These are phyloP conservation scores for Nicotiana tomentosiformis DNA, from an alignment of 257 asterid genomes.

Conservation along the genomic window DNA sequence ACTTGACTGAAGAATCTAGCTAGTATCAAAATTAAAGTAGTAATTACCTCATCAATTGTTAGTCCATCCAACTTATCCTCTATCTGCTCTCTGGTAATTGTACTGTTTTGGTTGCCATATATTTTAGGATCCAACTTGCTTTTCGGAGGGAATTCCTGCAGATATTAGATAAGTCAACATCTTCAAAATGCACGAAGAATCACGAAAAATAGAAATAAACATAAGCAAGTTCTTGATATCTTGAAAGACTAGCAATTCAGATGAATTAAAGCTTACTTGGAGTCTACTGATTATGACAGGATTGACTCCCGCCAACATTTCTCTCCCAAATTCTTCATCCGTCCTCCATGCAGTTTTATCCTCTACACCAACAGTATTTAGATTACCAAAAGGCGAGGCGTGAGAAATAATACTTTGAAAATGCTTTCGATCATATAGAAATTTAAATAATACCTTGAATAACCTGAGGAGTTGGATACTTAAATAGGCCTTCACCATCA, in stretches of 20 bases:
- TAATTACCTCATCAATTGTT: conserved; percentile 14
- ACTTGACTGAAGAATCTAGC: background rate
- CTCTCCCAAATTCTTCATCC: conserved; percentile 28
- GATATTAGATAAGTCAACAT: background rate
- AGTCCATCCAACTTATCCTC: conserved; percentile 17
- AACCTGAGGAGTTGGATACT: conserved; percentile 24
- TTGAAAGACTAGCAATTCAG: background rate
- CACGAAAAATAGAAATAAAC: background rate
- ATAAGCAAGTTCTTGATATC: background rate
- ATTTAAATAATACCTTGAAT: conserved; percentile 11
- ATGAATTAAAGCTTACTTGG: conserved; percentile 12
- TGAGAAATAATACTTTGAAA: background rate
- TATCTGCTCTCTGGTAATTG: conserved; percentile 16
- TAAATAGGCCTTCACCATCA: conserved; percentile 17
- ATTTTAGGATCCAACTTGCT: conserved; percentile 18
- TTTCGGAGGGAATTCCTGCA: conserved; percentile 21
- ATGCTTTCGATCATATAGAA: background rate
- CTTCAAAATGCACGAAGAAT: background rate
- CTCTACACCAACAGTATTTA: background rate
- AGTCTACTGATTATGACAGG: conserved; percentile 20
- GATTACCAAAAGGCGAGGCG: background rate
- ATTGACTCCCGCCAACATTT: conserved; percentile 27
- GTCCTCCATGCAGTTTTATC: conserved; percentile 28
- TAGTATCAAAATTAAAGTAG: background rate
- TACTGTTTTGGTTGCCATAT: conserved; percentile 19